Base-by-base conservation (phyloP, 179 eudicot species). In the Gypsophila paniculata region DNA sequence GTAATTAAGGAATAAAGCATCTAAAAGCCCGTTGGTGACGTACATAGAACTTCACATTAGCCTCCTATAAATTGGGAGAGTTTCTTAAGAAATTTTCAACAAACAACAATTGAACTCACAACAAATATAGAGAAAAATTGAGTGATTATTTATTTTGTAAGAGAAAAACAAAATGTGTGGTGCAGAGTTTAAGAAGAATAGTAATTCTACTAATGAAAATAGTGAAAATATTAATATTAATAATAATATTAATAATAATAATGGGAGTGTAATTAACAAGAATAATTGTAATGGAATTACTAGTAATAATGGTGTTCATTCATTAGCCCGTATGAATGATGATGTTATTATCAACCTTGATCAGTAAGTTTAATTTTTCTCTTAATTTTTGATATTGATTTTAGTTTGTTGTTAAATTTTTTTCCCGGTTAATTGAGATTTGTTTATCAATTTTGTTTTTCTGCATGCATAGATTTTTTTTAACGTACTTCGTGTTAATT, bases 321-420 rank as follows among this genome's bases (percentile, higher is more conserved):
- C 49, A 0, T 42, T 3, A 15, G 1, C 36, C 13, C 23, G 39
- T 3, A 32, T 26, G 4, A 10, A 51, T 29, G 53, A 65, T 13
- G 80, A 73, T 29, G 74, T 53, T 61, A 49, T 73, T 6, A 62
- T 77, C 29, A 77, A 65, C 64, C 74, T 77, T 44, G 80, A 77
- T 21, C 59, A 75, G 80, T 77, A 26, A 68, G 80, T 49, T 8
- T 2, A 23, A 0, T 4, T 44, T 48, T 19, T 19, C 2, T 21
- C 10, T 2, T 9, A 17, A 25, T 18, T 62, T 29, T 44, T 42
- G 0, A 15, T 0, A 26, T 14, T 13, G 15, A 0, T 26, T 49
- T 68, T 8, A 4, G 26, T 46, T 46, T 11, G 52, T 46, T 46
- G 52, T 49, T 39, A 5, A 38, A 22, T 2, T 39, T 70, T 55